A percentile compares a stretch with the other conserved stretches of the same genome.
phyloP scores from a whole-genome alignment of 2,329 filamentous ascomycete genomes.

The Teratosphaeria destructans region DNA sequence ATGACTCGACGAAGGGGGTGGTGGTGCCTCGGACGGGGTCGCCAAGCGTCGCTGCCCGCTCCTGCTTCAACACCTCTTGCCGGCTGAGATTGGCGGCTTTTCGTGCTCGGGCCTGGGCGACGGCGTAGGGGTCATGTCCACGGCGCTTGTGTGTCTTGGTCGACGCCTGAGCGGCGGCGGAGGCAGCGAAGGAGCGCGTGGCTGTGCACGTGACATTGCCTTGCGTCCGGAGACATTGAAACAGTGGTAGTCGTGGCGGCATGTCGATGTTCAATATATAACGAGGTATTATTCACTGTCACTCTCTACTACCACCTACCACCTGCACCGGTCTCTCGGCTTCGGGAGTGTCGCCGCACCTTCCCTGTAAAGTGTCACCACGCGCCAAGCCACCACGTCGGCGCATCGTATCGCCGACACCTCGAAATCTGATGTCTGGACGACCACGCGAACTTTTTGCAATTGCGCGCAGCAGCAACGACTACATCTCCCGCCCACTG shows the following conservation, averaged over 20 bases:
- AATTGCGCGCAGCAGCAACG: not conserved
- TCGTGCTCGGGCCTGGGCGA: constrained; percentile 70
- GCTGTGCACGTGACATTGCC: not conserved
- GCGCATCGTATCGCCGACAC: not conserved
- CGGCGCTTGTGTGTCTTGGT: constrained; percentile 44
- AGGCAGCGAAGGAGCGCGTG: constrained; percentile 43
- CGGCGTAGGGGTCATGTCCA: constrained; percentile 70
- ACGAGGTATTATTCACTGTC: not conserved
- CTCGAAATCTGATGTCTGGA: not conserved
- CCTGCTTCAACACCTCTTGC: constrained; percentile 56
- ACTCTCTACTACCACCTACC: not conserved
- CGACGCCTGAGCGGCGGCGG: constrained; percentile 52
- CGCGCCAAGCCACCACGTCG: not conserved
- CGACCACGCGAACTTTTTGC: not conserved
- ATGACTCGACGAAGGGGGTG: constrained; percentile 75
- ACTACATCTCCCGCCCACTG: not conserved
- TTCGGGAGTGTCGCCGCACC: not conserved
- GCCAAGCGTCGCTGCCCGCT: constrained; percentile 56
- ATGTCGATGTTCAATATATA: constrained; percentile 18
- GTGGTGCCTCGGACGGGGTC: constrained; percentile 68
- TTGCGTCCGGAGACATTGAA: constrained; percentile 27
- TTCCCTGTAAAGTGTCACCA: not conserved
- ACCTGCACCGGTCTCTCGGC: not conserved
- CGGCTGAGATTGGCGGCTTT: constrained; percentile 74
- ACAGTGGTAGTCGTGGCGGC: constrained; percentile 38